phyloP scores from a whole-genome alignment of 139 green algal genomes.

The Chlamydomonas urium region DNA sequence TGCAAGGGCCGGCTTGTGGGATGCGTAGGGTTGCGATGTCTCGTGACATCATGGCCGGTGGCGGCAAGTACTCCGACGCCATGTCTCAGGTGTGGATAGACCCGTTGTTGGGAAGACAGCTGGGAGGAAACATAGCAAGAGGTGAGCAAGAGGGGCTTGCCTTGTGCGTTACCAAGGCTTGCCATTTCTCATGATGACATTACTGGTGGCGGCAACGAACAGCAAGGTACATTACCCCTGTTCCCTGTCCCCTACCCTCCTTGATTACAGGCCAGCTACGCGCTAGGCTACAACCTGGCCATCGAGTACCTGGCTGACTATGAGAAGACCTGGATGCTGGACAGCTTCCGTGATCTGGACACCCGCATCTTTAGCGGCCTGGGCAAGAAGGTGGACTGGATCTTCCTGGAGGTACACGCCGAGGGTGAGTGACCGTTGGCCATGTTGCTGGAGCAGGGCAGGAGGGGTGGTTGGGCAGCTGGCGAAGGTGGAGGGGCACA shows the following conservation, averaged over 20 bases:
- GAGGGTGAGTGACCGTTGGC: constrained; percentile 71
- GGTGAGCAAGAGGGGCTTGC: too few relatives aligned
- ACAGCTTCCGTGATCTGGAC: constrained; percentile 75
- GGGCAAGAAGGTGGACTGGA: constrained; percentile 67
- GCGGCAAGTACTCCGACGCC: constrained; percentile 12
- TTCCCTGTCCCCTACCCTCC: too few relatives aligned
- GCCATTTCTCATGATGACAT: constrained; percentile 78
- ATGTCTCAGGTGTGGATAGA: constrained; percentile 51
- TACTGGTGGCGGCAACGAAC: constrained; percentile 27
- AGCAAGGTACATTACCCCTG: too few relatives aligned
- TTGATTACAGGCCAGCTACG: constrained; percentile 77
- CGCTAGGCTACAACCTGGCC: constrained; percentile 90
- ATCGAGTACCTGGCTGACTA: constrained; percentile 94
- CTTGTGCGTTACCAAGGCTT: too few relatives aligned
- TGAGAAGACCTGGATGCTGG: constrained; percentile 93
- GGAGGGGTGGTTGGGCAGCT: too few relatives aligned
- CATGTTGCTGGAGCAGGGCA: too few relatives aligned
- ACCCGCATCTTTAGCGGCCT: constrained; percentile 37
- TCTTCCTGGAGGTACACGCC: constrained; percentile 89
- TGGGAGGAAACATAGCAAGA: too few relatives aligned
- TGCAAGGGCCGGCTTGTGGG: too few relatives aligned
- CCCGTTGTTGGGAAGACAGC: too few relatives aligned
- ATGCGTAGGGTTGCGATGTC: constrained; percentile 78
- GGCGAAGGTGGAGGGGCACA: too few relatives aligned
- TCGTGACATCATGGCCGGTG: constrained; percentile 57